Evolutionary conservation across 2,329 filamentous ascomycete species (phyloP).

Genomic region (Fusarium setosum): DNA sequence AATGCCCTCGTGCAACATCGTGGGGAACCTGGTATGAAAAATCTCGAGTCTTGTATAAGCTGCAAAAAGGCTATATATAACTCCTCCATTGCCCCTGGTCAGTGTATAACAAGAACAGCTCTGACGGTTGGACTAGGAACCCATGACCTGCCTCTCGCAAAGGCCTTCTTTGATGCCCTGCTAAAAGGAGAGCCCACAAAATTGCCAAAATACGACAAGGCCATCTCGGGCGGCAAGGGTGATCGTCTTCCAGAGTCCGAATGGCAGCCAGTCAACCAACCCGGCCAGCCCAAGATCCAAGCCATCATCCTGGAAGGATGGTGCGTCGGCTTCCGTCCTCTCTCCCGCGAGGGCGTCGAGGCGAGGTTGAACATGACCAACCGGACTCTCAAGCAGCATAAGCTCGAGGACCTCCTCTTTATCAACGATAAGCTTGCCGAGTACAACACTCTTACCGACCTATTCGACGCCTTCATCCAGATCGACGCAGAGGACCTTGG

Average conservation of each 20-base stretch:
- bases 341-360: slow-evolving; percentile 63
- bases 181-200: slow-evolving; percentile 62
- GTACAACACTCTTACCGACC: slow-evolving; percentile 62
- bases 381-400: slow-evolving; percentile 61
- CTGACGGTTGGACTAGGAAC: slow-evolving; percentile 55
- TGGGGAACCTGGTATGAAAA: slow-evolving; percentile 74
- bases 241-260: slow-evolving; percentile 73
- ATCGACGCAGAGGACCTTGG: slow-evolving; percentile 76
- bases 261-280: slow-evolving; percentile 70
- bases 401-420: slow-evolving; percentile 60
- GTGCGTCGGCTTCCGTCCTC: slow-evolving; percentile 85
- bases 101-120: neutral
- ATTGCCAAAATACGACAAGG: slow-evolving; percentile 87
- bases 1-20: slow-evolving; percentile 85
- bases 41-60: neutral
- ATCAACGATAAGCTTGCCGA: slow-evolving; percentile 59
- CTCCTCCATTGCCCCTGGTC: neutral
- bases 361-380: slow-evolving; percentile 63
- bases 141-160: slow-evolving; percentile 78
- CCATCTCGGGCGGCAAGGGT: slow-evolving; percentile 78
- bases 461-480: slow-evolving; percentile 67
- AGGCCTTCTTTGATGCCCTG: slow-evolving; percentile 69
- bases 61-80: neutral
- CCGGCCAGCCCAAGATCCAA: slow-evolving; percentile 60
- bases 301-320: slow-evolving; percentile 90